Evolutionary conservation across 805 yeast species (phyloP).

Genomic region (Candida nanaspora): DNA sequence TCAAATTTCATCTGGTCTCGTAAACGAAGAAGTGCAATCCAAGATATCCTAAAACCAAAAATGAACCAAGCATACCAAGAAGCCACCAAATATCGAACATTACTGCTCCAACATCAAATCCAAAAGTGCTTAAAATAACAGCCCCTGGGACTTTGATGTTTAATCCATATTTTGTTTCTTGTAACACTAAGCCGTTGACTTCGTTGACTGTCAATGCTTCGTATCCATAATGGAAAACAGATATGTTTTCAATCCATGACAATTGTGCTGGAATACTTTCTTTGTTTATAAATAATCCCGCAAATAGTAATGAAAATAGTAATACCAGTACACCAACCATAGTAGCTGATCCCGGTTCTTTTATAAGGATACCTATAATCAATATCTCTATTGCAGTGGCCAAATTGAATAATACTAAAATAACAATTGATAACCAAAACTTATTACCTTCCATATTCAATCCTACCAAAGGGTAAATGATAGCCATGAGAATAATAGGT

Average conservation of each 20-base stretch:
- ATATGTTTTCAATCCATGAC: constrained; percentile 72
- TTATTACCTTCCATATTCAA: constrained; percentile 71
- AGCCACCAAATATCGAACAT: constrained; percentile 59
- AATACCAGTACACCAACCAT: constrained; percentile 79
- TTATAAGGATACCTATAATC: constrained; percentile 78
- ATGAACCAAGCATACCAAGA: constrained; percentile 46
- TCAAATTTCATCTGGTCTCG: constrained; percentile 64
- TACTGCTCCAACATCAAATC: constrained; percentile 78
- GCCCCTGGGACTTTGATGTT: constrained; percentile 98
- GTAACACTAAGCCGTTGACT: constrained; percentile 75
- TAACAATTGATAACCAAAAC: constrained; percentile 59
- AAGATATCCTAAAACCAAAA: constrained; percentile 63
- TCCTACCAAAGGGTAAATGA: constrained; percentile 88
- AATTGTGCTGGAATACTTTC: constrained; percentile 44
- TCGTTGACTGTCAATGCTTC: constrained; percentile 91
- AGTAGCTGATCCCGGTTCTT: constrained; percentile 90
- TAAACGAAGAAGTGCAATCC: constrained; percentile 67
- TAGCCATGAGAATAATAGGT: constrained; percentile 71
- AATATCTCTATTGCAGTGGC: constrained; percentile 81
- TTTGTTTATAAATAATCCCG: constrained; percentile 88
- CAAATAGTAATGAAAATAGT: constrained; percentile 81
- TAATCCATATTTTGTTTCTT: constrained; percentile 86
- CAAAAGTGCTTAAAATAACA: constrained; percentile 90
- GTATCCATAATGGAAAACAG: constrained; percentile 93
- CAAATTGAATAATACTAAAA: constrained; percentile 76